Percentiles rank a stretch among this genome's conserved stretches.
Evolutionary conservation across 2,329 filamentous ascomycete species (phyloP).

Genomic region (Pseudogymnoascus sp.): DNA sequence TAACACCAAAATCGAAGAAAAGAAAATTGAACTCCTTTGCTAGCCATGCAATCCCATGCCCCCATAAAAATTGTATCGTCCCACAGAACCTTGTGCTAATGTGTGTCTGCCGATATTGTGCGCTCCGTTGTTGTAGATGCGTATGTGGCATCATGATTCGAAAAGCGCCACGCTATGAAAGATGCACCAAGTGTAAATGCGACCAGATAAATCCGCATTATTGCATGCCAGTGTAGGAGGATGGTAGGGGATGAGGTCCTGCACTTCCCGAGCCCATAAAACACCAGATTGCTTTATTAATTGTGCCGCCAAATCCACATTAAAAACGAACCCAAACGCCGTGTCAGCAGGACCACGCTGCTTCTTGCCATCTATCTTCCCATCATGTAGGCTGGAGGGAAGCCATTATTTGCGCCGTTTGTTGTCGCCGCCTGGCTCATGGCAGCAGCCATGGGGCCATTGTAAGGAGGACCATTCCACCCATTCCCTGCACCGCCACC

Average conservation of each 20-base stretch:
- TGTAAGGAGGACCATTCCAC: constrained; percentile 24
- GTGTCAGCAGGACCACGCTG: background rate
- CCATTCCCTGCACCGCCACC: constrained; percentile 18
- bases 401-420: constrained; percentile 24
- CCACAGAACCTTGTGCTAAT: constrained; percentile 4
- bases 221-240: background rate
- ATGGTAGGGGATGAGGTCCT: constrained; percentile 4
- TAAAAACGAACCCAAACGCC: constrained; percentile 11
- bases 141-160: background rate
- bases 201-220: constrained; percentile 4
- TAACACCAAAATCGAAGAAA: constrained; percentile 8
- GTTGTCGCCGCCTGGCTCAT: constrained; percentile 21
- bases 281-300: constrained; percentile 2
- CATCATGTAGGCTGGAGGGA: constrained; percentile 32
- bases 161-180: constrained; percentile 7
- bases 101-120: constrained; percentile 5
- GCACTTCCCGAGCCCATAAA: constrained; percentile 4
- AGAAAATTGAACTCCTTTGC: background rate
- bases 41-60: constrained; percentile 4
- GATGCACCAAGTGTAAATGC: constrained; percentile 7
- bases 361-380: constrained; percentile 24
- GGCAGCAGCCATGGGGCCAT: constrained; percentile 25
- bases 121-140: constrained; percentile 5
- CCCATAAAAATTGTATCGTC: constrained; percentile 5
- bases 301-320: constrained; percentile 3